A percentile compares a stretch with the other conserved stretches of the same genome.
Conservation (phyloP, 1,284 basidiomycete genomes). For the Cutaneotrichosporon curvatum region DNA sequence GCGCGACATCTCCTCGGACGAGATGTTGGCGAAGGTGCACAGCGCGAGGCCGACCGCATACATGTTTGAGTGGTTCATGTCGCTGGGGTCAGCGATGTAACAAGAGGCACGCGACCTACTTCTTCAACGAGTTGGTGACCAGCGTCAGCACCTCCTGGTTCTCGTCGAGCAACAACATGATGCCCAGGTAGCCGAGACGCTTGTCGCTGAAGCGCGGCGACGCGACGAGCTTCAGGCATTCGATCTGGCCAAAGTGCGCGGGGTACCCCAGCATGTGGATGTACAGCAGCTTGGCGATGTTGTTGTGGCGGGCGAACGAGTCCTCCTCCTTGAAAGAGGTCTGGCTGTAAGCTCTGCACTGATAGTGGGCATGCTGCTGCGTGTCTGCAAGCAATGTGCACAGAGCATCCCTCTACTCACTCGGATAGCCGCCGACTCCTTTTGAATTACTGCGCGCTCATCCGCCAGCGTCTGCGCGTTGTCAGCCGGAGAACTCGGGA, state of each 20-base stretch:
- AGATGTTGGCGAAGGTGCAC: constrained; percentile 98
- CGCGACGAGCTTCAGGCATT: constrained; percentile 98
- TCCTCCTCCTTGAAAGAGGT: constrained; percentile 98
- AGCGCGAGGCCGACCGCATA: constrained; percentile 95
- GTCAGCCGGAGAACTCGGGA: too few relatives aligned
- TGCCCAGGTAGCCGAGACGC: constrained; percentile 90
- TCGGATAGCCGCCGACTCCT: constrained; percentile 95
- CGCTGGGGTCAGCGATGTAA: constrained; percentile 52
- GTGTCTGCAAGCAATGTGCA: not conserved
- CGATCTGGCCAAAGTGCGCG: constrained; percentile 99
- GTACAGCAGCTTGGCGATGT: constrained; percentile 96
- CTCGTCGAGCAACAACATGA: constrained; percentile 96
- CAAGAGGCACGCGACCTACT: constrained; percentile 55
- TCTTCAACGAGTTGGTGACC: constrained; percentile 97
- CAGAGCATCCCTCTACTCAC: constrained; percentile 25
- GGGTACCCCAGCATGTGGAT: constrained; percentile 99
- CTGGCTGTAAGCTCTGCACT: constrained; percentile 12
- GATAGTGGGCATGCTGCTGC: too few relatives aligned
- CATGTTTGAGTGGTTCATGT: constrained; percentile 99
- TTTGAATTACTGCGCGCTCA: constrained; percentile 93
- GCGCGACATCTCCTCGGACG: constrained; percentile 97
- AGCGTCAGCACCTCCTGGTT: constrained; percentile 96
- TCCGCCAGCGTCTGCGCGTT: constrained; percentile 81
- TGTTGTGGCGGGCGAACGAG: constrained; percentile 86
- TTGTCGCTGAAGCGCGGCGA: constrained; percentile 96